Percentiles rank a stretch among this genome's conserved stretches.
Conservation (phyloP, 768 basidiomycete species). For the Chlorophyllum brunneum region DNA sequence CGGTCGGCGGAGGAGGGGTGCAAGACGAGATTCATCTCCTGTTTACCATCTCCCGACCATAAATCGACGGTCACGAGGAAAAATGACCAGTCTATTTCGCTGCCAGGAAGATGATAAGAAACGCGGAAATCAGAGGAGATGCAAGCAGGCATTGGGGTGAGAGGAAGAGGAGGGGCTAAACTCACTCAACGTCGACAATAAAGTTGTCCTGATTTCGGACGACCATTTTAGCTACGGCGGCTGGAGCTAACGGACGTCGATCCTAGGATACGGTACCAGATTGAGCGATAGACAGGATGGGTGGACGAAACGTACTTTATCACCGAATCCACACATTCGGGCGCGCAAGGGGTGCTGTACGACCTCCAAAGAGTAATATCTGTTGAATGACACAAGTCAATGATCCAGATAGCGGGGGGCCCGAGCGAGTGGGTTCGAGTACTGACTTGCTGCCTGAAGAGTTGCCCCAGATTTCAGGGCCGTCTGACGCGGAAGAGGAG, state of each 20-base stretch:
- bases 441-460: slow-evolving; percentile 64
- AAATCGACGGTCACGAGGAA: slow-evolving; percentile 92
- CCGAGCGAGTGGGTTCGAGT: slow-evolving; percentile 4
- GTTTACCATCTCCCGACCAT: slow-evolving; percentile 79
- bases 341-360: slow-evolving; percentile 88
- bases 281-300: slow-evolving; percentile 13
- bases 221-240: slow-evolving; percentile 82
- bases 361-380: slow-evolving; percentile 80
- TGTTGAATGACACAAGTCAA: slow-evolving; percentile 26
- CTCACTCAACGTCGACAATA: slow-evolving; percentile 74
- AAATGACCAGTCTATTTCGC: slow-evolving; percentile 83
- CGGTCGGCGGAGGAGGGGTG: slow-evolving; percentile 81
- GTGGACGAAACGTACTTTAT: slow-evolving; percentile 60
- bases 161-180: slow-evolving; percentile 14
- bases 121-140: slow-evolving; percentile 15
- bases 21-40: slow-evolving; percentile 86
- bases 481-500: slow-evolving; percentile 31
- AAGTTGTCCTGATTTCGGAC: slow-evolving; percentile 65
- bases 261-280: slow-evolving; percentile 72
- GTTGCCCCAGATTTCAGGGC: slow-evolving; percentile 64
- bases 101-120: slow-evolving; percentile 25
- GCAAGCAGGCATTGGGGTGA: no score
- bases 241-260: slow-evolving; percentile 88
- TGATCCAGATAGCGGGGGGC: no score
- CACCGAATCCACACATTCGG: slow-evolving; percentile 95